Percentiles rank a stretch among this genome's conserved stretches.
Evolutionary conservation across 2,329 filamentous ascomycete species (phyloP).

Genomic region (Nannizziopsis arthrosporioides): DNA sequence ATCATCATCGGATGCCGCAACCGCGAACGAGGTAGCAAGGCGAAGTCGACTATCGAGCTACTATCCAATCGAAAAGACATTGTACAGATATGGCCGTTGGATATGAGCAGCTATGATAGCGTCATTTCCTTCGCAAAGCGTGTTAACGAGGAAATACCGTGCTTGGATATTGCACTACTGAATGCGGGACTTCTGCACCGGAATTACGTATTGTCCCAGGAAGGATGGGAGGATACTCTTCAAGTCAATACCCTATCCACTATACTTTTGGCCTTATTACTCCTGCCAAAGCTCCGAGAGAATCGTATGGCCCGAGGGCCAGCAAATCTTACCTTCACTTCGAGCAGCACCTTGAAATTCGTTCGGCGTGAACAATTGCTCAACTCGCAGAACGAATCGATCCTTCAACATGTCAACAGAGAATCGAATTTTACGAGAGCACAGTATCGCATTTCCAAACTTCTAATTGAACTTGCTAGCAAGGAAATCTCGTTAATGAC

Average conservation of each 20-base stretch:
- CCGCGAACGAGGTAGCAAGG: slow-evolving; percentile 31
- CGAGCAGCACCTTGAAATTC: slow-evolving; percentile 32
- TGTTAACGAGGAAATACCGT: slow-evolving; percentile 26
- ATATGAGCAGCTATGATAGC: slow-evolving; percentile 37
- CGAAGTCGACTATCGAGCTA: slow-evolving; percentile 31
- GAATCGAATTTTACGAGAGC: slow-evolving; percentile 22
- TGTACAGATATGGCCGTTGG: slow-evolving; percentile 37
- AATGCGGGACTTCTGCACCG: slow-evolving; percentile 37
- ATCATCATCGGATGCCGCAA: slow-evolving; percentile 40
- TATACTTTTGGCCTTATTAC: slow-evolving; percentile 41
- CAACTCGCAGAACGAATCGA: slow-evolving; percentile 16
- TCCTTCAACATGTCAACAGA: slow-evolving; percentile 28
- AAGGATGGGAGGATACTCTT: slow-evolving; percentile 43
- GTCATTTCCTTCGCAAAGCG: slow-evolving; percentile 34
- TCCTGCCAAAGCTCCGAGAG: slow-evolving; percentile 38
- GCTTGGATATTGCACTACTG: slow-evolving; percentile 37
- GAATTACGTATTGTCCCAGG: slow-evolving; percentile 26
- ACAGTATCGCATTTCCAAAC: slow-evolving; percentile 35
- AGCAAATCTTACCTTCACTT: slow-evolving; percentile 36
- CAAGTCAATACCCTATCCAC: slow-evolving; percentile 51
- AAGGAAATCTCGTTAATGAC: slow-evolving; percentile 27
- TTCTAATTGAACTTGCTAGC: slow-evolving; percentile 34
- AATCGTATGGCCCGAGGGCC: slow-evolving; percentile 23
- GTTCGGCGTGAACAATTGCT: slow-evolving; percentile 21
- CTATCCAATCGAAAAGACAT: slow-evolving; percentile 22